Conservation (phyloP, 169 alveolate species). For the Cytauxzoon felis region DNA sequence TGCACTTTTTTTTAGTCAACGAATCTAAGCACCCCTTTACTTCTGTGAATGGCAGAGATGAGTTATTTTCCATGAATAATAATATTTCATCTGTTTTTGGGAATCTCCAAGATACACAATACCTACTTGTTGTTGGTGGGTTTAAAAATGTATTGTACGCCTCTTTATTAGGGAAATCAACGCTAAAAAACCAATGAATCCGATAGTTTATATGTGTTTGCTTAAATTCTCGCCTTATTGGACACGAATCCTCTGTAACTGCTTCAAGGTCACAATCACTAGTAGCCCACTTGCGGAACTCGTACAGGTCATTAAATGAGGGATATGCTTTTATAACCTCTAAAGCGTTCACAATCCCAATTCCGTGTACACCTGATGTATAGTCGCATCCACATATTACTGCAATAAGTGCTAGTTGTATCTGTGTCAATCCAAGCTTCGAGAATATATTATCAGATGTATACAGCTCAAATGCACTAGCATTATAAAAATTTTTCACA, state of each 20-base stretch:
- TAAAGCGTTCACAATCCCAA: conserved; percentile 93
- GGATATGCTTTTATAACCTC: conserved; percentile 88
- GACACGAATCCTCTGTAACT: conserved; percentile 50
- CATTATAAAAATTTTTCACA: conserved; percentile 83
- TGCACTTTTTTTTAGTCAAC: conserved; percentile 1
- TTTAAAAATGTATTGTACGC: conserved; percentile 68
- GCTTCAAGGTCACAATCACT: conserved; percentile 53
- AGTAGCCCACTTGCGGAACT: conserved; percentile 78
- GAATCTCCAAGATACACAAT: conserved; percentile 23
- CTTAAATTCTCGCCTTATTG: conserved; percentile 53
- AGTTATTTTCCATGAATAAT: conserved; percentile 33
- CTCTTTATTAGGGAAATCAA: conserved; percentile 72
- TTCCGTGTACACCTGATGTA: conserved; percentile 91
- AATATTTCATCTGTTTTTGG: conserved; percentile 8
- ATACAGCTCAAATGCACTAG: conserved; percentile 84
- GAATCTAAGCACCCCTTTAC: conserved; percentile 25
- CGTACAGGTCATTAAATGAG: conserved; percentile 74
- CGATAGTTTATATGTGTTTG: conserved; percentile 70
- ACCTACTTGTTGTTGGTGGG: conserved; percentile 58
- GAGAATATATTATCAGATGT: conserved; percentile 64
- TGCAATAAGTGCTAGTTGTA: conserved; percentile 85
- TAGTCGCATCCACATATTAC: conserved; percentile 91
- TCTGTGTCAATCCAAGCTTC: conserved; percentile 80
- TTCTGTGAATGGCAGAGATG: conserved; percentile 43
- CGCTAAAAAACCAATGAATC: conserved; percentile 68